A percentile compares a stretch with the other conserved stretches of the same genome.
These are phyloP conservation scores for Tilletia setariae DNA, from an alignment of 1,284 basidiomycete species.

Conservation along the genomic window DNA sequence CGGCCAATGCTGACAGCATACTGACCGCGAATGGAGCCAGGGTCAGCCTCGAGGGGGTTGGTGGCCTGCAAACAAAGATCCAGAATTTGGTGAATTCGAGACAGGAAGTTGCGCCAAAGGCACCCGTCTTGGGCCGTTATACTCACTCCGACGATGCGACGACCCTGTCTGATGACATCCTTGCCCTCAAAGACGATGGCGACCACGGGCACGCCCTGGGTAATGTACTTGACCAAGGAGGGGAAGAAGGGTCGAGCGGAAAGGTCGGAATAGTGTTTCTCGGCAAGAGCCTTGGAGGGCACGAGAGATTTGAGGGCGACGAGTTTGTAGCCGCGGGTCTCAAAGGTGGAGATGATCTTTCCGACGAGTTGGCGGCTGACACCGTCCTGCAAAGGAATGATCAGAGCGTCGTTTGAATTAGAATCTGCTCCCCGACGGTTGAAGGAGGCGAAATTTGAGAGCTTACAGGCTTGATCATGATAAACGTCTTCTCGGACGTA, in stretches of 20 bases:
- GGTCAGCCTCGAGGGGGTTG: conserved; percentile 43
- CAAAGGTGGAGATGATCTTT: conserved; percentile 47
- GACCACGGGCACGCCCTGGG: conserved; percentile 40
- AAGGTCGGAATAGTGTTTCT: conserved; percentile 49
- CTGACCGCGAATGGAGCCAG: conserved; percentile 47
- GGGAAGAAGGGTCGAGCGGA: conserved; percentile 45
- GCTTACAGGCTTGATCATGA: conserved; percentile 58
- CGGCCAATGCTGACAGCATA: conserved; percentile 52
- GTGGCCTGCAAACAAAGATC: conserved; percentile 26
- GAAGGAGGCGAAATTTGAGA: no score
- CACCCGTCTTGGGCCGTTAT: no score
- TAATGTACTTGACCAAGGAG: conserved; percentile 44
- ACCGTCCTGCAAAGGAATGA: no score
- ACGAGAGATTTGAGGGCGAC: conserved; percentile 18
- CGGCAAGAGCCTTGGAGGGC: conserved; percentile 33
- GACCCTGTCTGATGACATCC: conserved; percentile 50
- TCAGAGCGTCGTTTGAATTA: no score
- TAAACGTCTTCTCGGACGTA: conserved; percentile 56
- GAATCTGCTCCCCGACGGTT: no score
- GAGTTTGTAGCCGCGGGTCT: conserved; percentile 36
- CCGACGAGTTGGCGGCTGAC: conserved; percentile 46
- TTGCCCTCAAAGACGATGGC: conserved; percentile 53
- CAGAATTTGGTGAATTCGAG: no score
- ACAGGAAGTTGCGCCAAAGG: no score
- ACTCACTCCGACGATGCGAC: conserved; percentile 48